phyloP scores from a whole-genome alignment of 176 grass and related monocot species.

The Alloteropsis semialata region DNA sequence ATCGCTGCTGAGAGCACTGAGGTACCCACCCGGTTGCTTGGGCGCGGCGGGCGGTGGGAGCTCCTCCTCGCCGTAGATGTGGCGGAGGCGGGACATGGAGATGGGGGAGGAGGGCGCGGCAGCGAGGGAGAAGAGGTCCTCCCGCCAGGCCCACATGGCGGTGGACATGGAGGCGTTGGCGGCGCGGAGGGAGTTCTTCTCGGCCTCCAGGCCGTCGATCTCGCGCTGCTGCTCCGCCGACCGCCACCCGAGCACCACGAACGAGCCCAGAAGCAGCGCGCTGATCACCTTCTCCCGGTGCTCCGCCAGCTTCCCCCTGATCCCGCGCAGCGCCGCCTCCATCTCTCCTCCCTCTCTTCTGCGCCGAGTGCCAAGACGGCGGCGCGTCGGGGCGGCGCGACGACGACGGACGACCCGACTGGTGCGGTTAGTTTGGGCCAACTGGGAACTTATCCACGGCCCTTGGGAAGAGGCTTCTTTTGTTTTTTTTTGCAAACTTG shows the following conservation, averaged over 20 bases:
- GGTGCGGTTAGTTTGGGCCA: neutral
- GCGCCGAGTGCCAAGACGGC: neutral
- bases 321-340: slow-evolving; percentile 47
- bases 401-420: neutral
- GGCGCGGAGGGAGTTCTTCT: slow-evolving; percentile 62
- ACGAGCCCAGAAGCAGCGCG: slow-evolving; percentile 56
- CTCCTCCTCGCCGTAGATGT: slow-evolving; percentile 79
- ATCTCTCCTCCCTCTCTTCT: slow-evolving; percentile 28
- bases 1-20: neutral
- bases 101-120: slow-evolving; percentile 53
- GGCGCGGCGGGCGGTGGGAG: neutral
- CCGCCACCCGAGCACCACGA: slow-evolving; percentile 45
- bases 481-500: too few species aligned
- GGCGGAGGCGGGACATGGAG: slow-evolving; percentile 57
- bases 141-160: slow-evolving; percentile 71
- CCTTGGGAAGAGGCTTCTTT: too few species aligned
- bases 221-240: slow-evolving; percentile 71
- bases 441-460: neutral
- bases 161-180: slow-evolving; percentile 55
- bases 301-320: slow-evolving; percentile 40
- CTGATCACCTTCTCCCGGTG: slow-evolving; percentile 54
- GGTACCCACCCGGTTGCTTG: slow-evolving; percentile 15
- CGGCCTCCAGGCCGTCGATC: slow-evolving; percentile 60
- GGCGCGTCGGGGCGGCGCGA: neutral
- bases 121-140: slow-evolving; percentile 76